Evolutionary conservation across 495 filamentous ascomycete species (phyloP).

Genomic region (Lasiosphaeris hirsuta): DNA sequence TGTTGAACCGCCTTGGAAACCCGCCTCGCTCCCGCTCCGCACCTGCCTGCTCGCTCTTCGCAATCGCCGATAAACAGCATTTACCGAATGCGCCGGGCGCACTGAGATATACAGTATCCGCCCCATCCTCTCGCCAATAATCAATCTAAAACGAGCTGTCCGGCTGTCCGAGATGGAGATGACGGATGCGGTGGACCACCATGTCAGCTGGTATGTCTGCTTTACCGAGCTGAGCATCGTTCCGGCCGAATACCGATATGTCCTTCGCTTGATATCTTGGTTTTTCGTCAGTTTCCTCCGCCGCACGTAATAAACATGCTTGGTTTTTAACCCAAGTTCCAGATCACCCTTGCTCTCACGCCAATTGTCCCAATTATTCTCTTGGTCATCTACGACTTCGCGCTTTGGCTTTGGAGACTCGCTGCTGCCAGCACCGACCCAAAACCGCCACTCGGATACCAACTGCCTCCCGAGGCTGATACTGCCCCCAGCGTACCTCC

Average conservation of each 20-base stretch:
- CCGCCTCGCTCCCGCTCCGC: too few species aligned
- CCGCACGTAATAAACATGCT: background rate
- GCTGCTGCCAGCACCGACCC: slow-evolving; percentile 9
- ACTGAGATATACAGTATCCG: too few species aligned
- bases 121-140: too few species aligned
- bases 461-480: background rate
- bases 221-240: slow-evolving; percentile 22
- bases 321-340: background rate
- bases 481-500: background rate
- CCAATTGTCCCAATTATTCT: slow-evolving; percentile 29
- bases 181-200: slow-evolving; percentile 4
- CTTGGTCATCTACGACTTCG: slow-evolving; percentile 41
- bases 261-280: slow-evolving; percentile 21
- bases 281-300: slow-evolving; percentile 25
- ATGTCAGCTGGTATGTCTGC: slow-evolving; percentile 17
- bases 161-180: too few species aligned
- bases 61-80: too few species aligned
- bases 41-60: too few species aligned
- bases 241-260: slow-evolving; percentile 18
- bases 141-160: too few species aligned
- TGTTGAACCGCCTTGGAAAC: too few species aligned
- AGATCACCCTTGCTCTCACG: slow-evolving; percentile 27
- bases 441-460: background rate
- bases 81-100: too few species aligned
- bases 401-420: slow-evolving; percentile 44